Evolutionary conservation across 192 early-diverging fungal species (phyloP).

Genomic region (Piromyces finnis): DNA sequence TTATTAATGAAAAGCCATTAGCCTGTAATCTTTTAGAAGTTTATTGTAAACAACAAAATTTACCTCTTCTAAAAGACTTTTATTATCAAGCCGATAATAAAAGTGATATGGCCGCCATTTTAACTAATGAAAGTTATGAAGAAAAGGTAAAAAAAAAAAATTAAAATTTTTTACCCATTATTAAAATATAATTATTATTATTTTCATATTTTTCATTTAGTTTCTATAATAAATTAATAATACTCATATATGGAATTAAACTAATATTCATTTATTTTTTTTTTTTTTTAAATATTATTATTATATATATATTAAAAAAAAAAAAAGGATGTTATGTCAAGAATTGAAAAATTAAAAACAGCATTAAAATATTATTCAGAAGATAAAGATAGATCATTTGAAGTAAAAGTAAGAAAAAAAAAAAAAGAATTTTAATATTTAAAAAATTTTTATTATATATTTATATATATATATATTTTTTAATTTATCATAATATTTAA

Average conservation of each 20-base stretch:
- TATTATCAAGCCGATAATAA: constrained; percentile 91
- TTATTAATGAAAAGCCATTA: constrained; percentile 58
- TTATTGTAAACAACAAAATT: constrained; percentile 59
- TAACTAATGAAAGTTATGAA: constrained; percentile 9
- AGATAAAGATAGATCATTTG: constrained; percentile 47
- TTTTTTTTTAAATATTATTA: neutral
- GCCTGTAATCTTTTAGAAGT: constrained; percentile 71
- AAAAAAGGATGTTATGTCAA: constrained; percentile 36
- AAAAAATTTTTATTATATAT: too few relatives aligned
- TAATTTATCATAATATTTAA: too few relatives aligned
- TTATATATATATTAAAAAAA: too few relatives aligned
- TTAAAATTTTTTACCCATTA: too few relatives aligned
- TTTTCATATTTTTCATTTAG: too few relatives aligned
- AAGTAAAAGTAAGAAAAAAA: constrained; percentile 34
- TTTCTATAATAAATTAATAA: too few relatives aligned
- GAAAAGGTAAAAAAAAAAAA: too few relatives aligned
- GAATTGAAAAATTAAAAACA: constrained; percentile 50
- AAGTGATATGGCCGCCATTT: constrained; percentile 36
- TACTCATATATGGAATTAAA: too few relatives aligned
- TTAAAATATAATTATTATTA: too few relatives aligned
- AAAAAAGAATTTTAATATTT: too few relatives aligned
- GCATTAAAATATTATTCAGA: constrained; percentile 55
- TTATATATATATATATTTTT: neutral
- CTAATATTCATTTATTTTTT: too few relatives aligned
- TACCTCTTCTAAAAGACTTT: constrained; percentile 70